phyloP scores from a whole-genome alignment of 2,329 filamentous ascomycete genomes.

The Paracamarosporium sp. region DNA sequence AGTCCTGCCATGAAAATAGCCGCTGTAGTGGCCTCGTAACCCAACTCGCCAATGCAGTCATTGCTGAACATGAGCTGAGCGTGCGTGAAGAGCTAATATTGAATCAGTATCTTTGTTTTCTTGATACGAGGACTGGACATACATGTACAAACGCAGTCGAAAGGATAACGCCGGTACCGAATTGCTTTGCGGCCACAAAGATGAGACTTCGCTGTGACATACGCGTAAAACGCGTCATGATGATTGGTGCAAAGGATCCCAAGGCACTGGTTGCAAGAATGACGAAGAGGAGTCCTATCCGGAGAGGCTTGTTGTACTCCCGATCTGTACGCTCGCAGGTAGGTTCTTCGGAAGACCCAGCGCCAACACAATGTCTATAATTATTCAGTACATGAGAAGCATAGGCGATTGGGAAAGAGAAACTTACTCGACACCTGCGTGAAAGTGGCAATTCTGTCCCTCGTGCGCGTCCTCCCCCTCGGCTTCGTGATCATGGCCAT shows the following conservation, averaged over 20 bases:
- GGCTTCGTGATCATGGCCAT: constrained; percentile 21
- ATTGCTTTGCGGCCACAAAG: constrained; percentile 72
- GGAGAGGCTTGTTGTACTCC: constrained; percentile 71
- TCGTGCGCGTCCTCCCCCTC: background rate
- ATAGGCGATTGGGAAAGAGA: background rate
- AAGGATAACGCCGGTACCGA: constrained; percentile 76
- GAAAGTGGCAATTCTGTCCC: constrained; percentile 67
- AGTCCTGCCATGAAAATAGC: constrained; percentile 77
- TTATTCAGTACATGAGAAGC: constrained; percentile 35
- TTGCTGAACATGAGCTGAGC: constrained; percentile 76
- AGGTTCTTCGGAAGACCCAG: constrained; percentile 43
- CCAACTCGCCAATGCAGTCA: constrained; percentile 69
- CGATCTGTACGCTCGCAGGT: constrained; percentile 59
- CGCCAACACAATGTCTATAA: constrained; percentile 63
- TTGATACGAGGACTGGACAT: constrained; percentile 28
- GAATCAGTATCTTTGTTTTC: constrained; percentile 6
- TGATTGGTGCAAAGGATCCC: constrained; percentile 72
- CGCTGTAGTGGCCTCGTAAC: constrained; percentile 73
- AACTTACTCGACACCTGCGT: constrained; percentile 75
- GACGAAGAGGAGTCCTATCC: constrained; percentile 75
- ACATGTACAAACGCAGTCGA: constrained; percentile 75
- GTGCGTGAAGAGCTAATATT: constrained; percentile 74
- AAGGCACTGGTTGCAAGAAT: constrained; percentile 72
- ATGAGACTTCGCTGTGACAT: constrained; percentile 55
- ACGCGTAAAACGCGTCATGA: constrained; percentile 65